These are phyloP conservation scores for Cavenderia fasciculata DNA, from an alignment of 78 protist genomes.

Conservation along the genomic window DNA sequence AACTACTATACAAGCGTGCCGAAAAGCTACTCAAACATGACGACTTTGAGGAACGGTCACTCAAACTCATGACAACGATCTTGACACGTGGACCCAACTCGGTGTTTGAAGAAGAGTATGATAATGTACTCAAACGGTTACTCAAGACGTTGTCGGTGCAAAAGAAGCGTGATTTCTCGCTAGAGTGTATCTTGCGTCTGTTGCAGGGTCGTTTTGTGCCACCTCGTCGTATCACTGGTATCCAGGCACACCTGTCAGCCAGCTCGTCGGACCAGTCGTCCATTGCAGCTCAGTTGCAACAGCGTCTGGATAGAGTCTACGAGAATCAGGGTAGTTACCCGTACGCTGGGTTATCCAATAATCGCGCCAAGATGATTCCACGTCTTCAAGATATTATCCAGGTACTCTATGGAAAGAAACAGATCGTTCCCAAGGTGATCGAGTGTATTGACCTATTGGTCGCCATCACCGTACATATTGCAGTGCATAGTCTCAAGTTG, in stretches of 20 bases:
- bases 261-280: neutral
- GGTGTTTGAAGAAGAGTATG: conserved; percentile 63
- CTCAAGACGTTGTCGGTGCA: conserved; percentile 34
- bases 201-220: conserved; percentile 71
- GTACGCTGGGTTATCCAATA: conserved; percentile 35
- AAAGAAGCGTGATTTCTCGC: conserved; percentile 63
- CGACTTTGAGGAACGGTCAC: conserved; percentile 60
- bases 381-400: conserved; percentile 54
- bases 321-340: conserved; percentile 46
- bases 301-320: conserved; percentile 61
- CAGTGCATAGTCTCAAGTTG: conserved; percentile 57
- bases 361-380: conserved; percentile 67
- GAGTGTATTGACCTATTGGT: conserved; percentile 52
- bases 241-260: conserved; percentile 39
- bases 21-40: conserved; percentile 60
- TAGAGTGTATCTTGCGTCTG: conserved; percentile 52
- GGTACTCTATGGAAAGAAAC: conserved; percentile 56
- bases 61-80: conserved; percentile 51
- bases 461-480: conserved; percentile 51
- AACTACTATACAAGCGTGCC: conserved; percentile 28
- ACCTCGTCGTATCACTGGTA: conserved; percentile 52
- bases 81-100: conserved; percentile 67
- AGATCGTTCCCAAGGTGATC: conserved; percentile 16
- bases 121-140: conserved; percentile 16
- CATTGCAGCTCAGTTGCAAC: conserved; percentile 65